Conservation (phyloP, 306 rosid genomes). For the Corylus avellana region DNA sequence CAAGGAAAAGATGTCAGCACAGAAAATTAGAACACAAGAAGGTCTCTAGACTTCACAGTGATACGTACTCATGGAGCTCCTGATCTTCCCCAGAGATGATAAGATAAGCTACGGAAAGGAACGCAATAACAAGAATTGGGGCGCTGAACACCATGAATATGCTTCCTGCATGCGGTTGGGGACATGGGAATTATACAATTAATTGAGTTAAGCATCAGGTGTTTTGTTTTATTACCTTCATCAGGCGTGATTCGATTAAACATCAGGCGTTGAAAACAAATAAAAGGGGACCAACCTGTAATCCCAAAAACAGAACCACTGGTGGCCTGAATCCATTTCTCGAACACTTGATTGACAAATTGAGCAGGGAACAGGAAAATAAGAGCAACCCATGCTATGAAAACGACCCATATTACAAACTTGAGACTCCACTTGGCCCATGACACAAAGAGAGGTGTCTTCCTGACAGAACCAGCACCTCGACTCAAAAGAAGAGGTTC, state of each 20-base stretch:
- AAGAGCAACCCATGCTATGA: conserved; percentile 54
- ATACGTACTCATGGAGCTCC: conserved; percentile 52
- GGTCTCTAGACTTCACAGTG: background rate
- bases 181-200: background rate
- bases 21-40: conserved; percentile 1
- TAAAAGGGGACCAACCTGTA: conserved; percentile 43
- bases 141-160: conserved; percentile 49
- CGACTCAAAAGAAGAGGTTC: conserved; percentile 49
- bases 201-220: too few relatives aligned
- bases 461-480: conserved; percentile 31
- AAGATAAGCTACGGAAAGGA: conserved; percentile 61
- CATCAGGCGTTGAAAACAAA: background rate
- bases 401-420: conserved; percentile 47
- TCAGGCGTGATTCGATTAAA: too few relatives aligned
- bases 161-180: conserved; percentile 65
- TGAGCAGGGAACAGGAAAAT: conserved; percentile 54
- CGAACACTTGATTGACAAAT: conserved; percentile 19
- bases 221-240: too few relatives aligned
- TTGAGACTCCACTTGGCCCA: conserved; percentile 55
- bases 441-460: conserved; percentile 29
- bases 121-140: conserved; percentile 66
- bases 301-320: conserved; percentile 45
- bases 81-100: conserved; percentile 55
- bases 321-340: conserved; percentile 31
- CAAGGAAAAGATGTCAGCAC: conserved; percentile 8